phyloP scores from a whole-genome alignment of 495 filamentous ascomycete species.

The Elasticomyces elasticus region DNA sequence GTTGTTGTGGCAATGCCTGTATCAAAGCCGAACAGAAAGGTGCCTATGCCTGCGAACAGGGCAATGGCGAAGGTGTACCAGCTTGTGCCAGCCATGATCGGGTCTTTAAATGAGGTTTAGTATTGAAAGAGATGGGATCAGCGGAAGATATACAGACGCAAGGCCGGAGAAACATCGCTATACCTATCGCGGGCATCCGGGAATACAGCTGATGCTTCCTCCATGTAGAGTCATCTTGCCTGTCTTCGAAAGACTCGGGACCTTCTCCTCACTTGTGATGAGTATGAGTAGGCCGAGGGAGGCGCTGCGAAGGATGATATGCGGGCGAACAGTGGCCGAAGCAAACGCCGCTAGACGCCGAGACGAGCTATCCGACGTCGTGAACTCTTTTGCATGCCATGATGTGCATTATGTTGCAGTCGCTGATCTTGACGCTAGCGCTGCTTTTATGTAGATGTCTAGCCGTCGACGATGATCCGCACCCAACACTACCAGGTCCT shows the following conservation, averaged over 20 bases:
- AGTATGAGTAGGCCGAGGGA: neutral
- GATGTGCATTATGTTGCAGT: neutral
- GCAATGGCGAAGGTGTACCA: constrained; percentile 14
- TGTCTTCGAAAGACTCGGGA: neutral
- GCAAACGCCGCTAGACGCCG: neutral
- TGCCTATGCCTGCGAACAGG: constrained; percentile 17
- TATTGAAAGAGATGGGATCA: too few relatives aligned
- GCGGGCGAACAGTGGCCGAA: neutral
- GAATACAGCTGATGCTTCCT: too few relatives aligned
- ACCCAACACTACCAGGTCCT: constrained; percentile 5
- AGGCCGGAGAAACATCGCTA: too few relatives aligned
- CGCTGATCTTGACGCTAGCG: neutral
- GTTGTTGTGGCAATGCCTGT: constrained; percentile 25
- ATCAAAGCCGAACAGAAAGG: constrained; percentile 13
- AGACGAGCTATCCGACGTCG: neutral
- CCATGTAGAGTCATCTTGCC: neutral
- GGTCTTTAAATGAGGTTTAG: too few relatives aligned
- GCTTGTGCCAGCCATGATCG: neutral
- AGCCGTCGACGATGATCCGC: neutral
- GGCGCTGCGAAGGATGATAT: neutral
- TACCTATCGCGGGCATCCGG: too few relatives aligned
- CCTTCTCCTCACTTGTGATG: neutral
- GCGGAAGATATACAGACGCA: too few relatives aligned
- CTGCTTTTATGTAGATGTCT: neutral
- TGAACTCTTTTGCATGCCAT: neutral